Percentiles rank a stretch among this genome's conserved stretches.
Conservation (phyloP, 78 protist species). For the Diacronema lutheri region DNA sequence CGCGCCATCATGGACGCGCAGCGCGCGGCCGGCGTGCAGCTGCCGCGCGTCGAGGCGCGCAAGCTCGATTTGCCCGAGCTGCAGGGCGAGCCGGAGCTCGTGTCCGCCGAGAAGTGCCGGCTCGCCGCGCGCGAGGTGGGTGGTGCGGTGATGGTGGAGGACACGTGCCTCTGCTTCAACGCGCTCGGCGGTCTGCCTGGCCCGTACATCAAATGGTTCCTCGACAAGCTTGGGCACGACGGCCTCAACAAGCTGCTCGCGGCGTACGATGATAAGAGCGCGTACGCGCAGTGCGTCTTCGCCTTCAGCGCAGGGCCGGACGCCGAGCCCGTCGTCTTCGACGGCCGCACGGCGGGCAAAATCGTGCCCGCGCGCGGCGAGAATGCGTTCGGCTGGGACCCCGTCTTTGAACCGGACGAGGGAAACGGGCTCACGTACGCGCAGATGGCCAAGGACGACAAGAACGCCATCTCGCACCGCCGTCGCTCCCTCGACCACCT, state of each 20-base stretch:
- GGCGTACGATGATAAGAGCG: constrained; percentile 82
- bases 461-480: constrained; percentile 90
- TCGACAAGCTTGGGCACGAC: constrained; percentile 82
- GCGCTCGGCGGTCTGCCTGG: constrained; percentile 95
- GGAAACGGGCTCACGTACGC: constrained; percentile 56
- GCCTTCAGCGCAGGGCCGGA: constrained; percentile 74
- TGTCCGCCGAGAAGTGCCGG: constrained; percentile 71
- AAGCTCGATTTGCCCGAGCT: constrained; percentile 89
- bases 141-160: constrained; percentile 91
- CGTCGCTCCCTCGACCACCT: constrained; percentile 62
- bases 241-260: constrained; percentile 60
- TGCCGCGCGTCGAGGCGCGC: constrained; percentile 19
- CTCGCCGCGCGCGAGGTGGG: constrained; percentile 68
- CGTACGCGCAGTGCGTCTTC: constrained; percentile 91
- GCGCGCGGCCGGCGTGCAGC: background rate
- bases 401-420: constrained; percentile 85
- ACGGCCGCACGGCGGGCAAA: constrained; percentile 61
- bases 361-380: constrained; percentile 88
- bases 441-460: constrained; percentile 75
- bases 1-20: background rate
- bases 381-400: constrained; percentile 74
- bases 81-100: constrained; percentile 92
- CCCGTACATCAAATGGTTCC: constrained; percentile 91
- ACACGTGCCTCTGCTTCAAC: constrained; percentile 93
- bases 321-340: constrained; percentile 69